Evolutionary conservation across 176 grass and related monocot species (phyloP), one percentile per base, ranked within the genome.

Genomic region (Otatea glauca): DNA sequence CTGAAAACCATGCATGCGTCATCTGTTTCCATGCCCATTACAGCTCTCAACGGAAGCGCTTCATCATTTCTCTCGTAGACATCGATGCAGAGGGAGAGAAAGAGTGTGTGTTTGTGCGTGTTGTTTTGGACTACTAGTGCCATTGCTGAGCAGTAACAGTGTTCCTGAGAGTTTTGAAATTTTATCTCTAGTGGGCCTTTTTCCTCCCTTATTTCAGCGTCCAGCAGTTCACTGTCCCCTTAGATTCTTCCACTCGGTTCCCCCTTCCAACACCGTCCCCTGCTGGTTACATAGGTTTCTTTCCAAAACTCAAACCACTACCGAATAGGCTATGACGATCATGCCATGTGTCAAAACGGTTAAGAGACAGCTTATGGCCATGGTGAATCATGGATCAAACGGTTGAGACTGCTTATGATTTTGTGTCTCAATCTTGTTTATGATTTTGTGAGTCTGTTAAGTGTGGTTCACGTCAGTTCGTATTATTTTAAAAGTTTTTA

Each of bases 1-100:
- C 93, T 92, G 93, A 94, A 94, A 88, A 81, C 82, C 50, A 94
- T 77, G 90, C 68, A 15, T 6, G 10, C 79, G 60, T 78, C 88
- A 44, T 72, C 90, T 83, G 87, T 79, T 83, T 88, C 90, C 76
- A 86, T 77, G 80, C 73, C 39, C 74, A 68, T 89, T 76, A 79
- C 56, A 3, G 35, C 49, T 78, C 61, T 42, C 44, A 74, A 43
- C 76, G 78, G 76, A 69, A 47, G 63, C 55, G 58, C 64, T 83
- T 91, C 83, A 85, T 91, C 86, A 80, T 90, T 87, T 68, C 78
- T 39, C 54, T 29, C 47, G 67, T 61, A 34, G 82, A 65, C 50
- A 67, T 69, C 70, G 74, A 77, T 73, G 60, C 47, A 83, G 82
- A 74, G 68, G 25, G 65, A 10, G 64, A 64, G 18, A 48, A 39